Base-by-base conservation (phyloP, 1,284 basidiomycete genomes). In the Albatrellus sp. region DNA sequence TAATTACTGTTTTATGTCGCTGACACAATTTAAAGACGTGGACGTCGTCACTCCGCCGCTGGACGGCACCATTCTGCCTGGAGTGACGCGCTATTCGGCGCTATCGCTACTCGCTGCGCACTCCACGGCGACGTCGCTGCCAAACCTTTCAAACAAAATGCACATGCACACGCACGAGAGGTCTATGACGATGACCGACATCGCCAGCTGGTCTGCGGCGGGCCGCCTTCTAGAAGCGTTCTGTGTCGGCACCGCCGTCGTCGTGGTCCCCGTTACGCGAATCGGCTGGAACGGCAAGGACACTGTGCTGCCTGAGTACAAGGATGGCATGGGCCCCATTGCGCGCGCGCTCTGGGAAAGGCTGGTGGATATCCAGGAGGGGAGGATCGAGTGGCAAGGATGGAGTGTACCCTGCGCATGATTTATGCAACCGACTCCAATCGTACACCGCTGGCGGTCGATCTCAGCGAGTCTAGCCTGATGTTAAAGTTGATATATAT, bases 31-130 rank as follows among this genome's bases (percentile, higher is more conserved):
- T 3, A 17, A 44, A 79, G 82, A 69, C 19, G 49, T 78, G 42
- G 80, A 86, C 49, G 58, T 87, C 36, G 55, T 82, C 42, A 90
- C 88, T 0, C 84, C 88, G 0, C 74, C 81, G 1, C 65, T 90
- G 46, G 81, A 87, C 55, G 87, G 80, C 17, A 81, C 75, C 13
- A 82, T 85, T 52, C 67, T 85, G 0, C 80, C 80, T 0, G 80
- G 80, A 3, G 71, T 90, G 2, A 91, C 89, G 0, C 76, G 90
- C 14, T 74, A 73, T 37, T 87, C 83, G 3, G 74, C 80, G 40
- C 67, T 92, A 32, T 58, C 60, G 2, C 76, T 92, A 36, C 65
- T 73, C 17, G 60, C 68, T 2, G 71, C 72, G 0, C 73, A 73
- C 48, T 61, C 65, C 12, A 45, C 45, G 7, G 46, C 48, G 11